Base-by-base conservation (phyloP, 768 basidiomycete genomes). In the Podaxis sp. region DNA sequence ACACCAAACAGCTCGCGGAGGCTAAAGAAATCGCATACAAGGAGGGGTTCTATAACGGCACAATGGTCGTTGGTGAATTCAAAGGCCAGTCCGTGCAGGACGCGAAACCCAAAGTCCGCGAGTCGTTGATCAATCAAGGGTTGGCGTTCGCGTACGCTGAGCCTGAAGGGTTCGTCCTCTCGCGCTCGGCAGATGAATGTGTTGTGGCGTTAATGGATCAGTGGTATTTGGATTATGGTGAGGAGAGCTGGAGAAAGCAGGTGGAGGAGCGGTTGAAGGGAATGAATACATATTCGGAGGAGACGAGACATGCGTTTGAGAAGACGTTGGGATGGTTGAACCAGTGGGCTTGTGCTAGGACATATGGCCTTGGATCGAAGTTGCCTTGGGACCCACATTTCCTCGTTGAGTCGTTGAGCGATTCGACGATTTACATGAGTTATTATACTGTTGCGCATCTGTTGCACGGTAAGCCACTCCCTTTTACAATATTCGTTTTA, bases 151-250 rank as follows among this genome's bases (percentile, higher is more conserved):
- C 92, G 63, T 99, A 99, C 72, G 95, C 96, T 9, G 96, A 99
- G 76, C 96, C 96, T 0, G 96, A 99, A 75, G 91, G 90, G 61
- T 73, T 93, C 67, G 90, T 98, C 70, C 86, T 95, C 69, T 93
- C 90, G 51, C 83, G 96, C 49, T 94, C 91, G 74, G 87, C 85
- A n/a, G 97, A 99, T 71, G 96, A 98, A 76, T 99, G 97, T 78
- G 92, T 98, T 19, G 95, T 99, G 63, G 96, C 96, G 2, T 78
- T 99, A 67, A 96, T 95, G 87, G 97, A 99, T 73, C 97, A 99
- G 76, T 99, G 96, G 96, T 99, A 99, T 75, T 77, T 99, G 74
- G 95, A 99, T 75, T 99, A 98, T 69, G 97, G 96, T 68, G 95
- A 98, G 79, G 74, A 85, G 0, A 72, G 74, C n/a, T 99, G 97